Base-by-base conservation (phyloP, 495 filamentous ascomycete species). In the Neurospora sp. region DNA sequence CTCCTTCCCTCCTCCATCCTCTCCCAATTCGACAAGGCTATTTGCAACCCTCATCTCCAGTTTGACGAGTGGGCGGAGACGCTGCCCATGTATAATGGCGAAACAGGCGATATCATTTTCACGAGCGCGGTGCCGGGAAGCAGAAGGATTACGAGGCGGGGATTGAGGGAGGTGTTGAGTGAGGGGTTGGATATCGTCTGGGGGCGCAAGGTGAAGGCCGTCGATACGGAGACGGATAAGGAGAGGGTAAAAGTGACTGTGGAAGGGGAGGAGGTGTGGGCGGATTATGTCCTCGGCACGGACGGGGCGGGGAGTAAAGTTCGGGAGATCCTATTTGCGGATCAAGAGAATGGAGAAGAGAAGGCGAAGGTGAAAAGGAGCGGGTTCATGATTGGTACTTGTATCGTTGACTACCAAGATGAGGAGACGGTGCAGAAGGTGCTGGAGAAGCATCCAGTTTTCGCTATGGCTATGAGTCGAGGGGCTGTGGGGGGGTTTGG, bases 231-330 rank as follows among this genome's bases (percentile, higher is more conserved):
- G 78, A 8, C 53, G 1, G 1, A 31, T 9, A 2, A 6, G 22
- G 87, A 78, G 72, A 87, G 89, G 75, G 83, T 92, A 41, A 88
- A 86, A 42, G 88, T 87, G 53, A 71, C 68, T 0, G 8, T 61
- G 22, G 71, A 72, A 12, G 2, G 14, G 27, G 85, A 85, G 35
- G 87, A 88, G 9, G 79, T 85, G 9, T 87, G 69, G 38, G 82
- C 77, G 1, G 72, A 81, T 40, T 76, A 82, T 1, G 73, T 87
- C 2, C 71, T 88, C 22, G 86, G 85, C 0, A 81, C 86, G 0
- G 87, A 88, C 72, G 86, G 86, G 20, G 79, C 86, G 16, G 78
- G 80, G 12, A 85, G 83, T 22, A 77, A 72, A 27, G 79, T 84
- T 0, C 79, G 86, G 5, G 74, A 78, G 41, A 61, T 81, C 9